Evolutionary conservation across 1,139 yeast species (phyloP), one percentile per base, ranked within the genome.

Genomic region (Zygoascus hellenicus): DNA sequence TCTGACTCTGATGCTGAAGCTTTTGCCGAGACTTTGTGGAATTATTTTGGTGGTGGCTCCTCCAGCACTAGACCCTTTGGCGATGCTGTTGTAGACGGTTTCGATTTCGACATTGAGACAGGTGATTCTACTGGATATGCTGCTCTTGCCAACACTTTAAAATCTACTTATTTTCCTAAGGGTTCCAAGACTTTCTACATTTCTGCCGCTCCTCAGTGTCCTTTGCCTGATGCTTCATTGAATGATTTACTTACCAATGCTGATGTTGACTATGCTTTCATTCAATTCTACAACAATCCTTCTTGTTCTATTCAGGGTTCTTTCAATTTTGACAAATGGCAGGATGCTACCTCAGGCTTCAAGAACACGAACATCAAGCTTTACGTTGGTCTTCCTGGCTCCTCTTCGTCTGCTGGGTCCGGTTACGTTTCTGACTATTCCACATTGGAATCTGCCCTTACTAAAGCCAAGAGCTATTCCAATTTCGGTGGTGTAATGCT

Each of bases 201-300:
- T 43, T 79, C 95, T 46, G 96, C 96, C 53, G 95, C 97, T 54
- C 97, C 97, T 26, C 97, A 90, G 71, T 90, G 97, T 71, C 85
- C 83, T 15, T 86, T 81, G 63, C 97, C 97, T 16, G 97, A 90
- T 69, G 88, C 83, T 6, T 79, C 85, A 39, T 80, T 84, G 39
- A 95, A 95, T 52, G 78, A 80, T 47, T 68, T 84, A 34, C 67
- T 90, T 57, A 70, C 71, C 19, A 68, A 75, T 34, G 78, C 85
- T 16, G 72, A 77, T 39, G 70, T 90, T 54, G 97, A 90, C 67
- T 88, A 83, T 67, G 92, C 92, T 2, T 88, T 86, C 60, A 78
- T 90, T 58, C 97, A 90, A 71, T 90, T 90, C 71, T 90, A 90
- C 76, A 90, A 90, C 75, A 90, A 90, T 68, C 80, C 83, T 65